Percentiles rank a stretch among this genome's conserved stretches.
Conservation (phyloP, 805 yeast genomes). For the Suhomyces prunicola region DNA sequence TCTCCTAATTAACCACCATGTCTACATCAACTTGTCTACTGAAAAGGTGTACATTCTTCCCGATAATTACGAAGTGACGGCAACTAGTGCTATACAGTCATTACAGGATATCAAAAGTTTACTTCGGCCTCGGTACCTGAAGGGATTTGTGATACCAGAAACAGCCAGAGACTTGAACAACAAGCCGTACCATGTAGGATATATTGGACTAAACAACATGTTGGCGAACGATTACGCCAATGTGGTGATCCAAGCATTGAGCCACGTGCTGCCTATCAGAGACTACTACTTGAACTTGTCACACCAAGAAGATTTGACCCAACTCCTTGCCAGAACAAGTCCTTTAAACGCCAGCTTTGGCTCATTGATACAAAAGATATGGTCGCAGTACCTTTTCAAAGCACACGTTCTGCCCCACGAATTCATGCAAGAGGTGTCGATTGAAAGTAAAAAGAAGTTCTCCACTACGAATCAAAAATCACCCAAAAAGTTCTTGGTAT, state of each 20-base stretch:
- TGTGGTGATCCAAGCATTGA: slow-evolving; percentile 51
- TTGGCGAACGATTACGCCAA: slow-evolving; percentile 53
- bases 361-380: slow-evolving; percentile 51
- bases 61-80: slow-evolving; percentile 44
- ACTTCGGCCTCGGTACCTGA: slow-evolving; percentile 50
- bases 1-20: slow-evolving; percentile 58
- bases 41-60: slow-evolving; percentile 59
- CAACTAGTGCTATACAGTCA: slow-evolving; percentile 18
- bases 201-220: slow-evolving; percentile 59
- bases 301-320: slow-evolving; percentile 20
- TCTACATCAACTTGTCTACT: slow-evolving; percentile 54
- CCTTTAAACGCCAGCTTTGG: slow-evolving; percentile 43
- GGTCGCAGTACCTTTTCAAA: slow-evolving; percentile 60
- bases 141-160: slow-evolving; percentile 31
- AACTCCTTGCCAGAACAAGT: slow-evolving; percentile 11
- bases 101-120: slow-evolving; percentile 52
- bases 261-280: slow-evolving; percentile 53
- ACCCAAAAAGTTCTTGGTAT: slow-evolving; percentile 57
- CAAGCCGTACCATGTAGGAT: slow-evolving; percentile 56
- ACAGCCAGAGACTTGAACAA: slow-evolving; percentile 42
- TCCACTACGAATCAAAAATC: slow-evolving; percentile 32
- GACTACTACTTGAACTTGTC: slow-evolving; percentile 19
- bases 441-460: slow-evolving; percentile 43
- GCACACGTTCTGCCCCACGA: slow-evolving; percentile 68
- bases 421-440: slow-evolving; percentile 48